These are phyloP conservation scores for Rosa lucieae DNA, from an alignment of 306 rosid species.

Conservation along the genomic window DNA sequence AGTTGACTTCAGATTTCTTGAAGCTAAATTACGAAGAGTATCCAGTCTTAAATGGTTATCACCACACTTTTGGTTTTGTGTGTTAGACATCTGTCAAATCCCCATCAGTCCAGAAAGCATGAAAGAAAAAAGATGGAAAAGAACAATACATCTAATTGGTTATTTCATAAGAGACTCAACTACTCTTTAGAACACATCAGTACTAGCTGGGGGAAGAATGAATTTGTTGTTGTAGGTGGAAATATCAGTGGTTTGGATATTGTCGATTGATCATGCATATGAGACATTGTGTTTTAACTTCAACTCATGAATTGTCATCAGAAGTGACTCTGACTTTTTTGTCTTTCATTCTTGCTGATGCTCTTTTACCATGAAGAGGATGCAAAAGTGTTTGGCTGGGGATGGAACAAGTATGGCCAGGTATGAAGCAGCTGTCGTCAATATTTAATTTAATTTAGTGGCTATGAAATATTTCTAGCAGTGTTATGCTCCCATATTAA, in stretches of 20 bases:
- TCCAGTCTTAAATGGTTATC: not conserved
- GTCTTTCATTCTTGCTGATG: constrained; percentile 4
- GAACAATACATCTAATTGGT: not conserved
- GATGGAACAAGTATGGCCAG: constrained; percentile 99
- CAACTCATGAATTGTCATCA: not conserved
- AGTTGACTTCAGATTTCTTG: not conserved
- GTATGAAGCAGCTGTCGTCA: constrained; percentile 33
- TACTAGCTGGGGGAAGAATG: not conserved
- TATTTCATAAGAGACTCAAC: not conserved
- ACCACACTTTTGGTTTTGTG: not conserved
- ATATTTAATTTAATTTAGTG: not conserved
- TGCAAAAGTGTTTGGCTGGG: constrained; percentile 90
- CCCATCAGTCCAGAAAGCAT: not conserved
- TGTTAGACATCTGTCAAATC: not conserved
- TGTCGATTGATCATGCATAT: not conserved
- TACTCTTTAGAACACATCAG: not conserved
- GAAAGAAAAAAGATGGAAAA: not conserved
- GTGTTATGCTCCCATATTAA: not conserved
- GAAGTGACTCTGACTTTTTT: not conserved
- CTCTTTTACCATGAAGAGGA: constrained; percentile 51
- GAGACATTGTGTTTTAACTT: not conserved
- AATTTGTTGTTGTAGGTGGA: not conserved
- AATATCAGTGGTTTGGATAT: not conserved
- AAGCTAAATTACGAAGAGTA: too few species aligned
- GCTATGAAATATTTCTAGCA: not conserved